Evolutionary conservation across 495 filamentous ascomycete genomes (phyloP).

Genomic region (Aeminium ludgeri): DNA sequence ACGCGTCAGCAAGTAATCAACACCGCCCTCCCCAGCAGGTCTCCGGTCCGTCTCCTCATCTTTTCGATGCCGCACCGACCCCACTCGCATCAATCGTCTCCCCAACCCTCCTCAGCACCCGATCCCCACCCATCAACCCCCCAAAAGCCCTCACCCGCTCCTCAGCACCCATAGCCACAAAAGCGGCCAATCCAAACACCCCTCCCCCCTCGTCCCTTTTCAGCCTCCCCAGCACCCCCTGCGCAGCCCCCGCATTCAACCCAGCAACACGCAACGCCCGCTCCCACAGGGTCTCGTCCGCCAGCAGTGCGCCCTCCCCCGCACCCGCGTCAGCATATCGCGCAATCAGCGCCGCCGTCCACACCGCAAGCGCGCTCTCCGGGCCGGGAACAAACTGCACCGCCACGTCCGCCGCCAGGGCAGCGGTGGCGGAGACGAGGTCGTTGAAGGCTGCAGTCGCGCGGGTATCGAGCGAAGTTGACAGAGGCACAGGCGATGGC

Average conservation of each 20-base stretch:
- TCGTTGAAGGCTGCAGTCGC: constrained; percentile 38
- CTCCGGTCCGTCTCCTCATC: not conserved
- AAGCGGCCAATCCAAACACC: constrained; percentile 33
- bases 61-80: constrained; percentile 4
- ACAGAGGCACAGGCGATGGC: not conserved
- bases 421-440: constrained; percentile 34
- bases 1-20: too few relatives aligned
- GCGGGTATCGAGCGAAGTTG: constrained; percentile 18
- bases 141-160: constrained; percentile 28
- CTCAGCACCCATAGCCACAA: constrained; percentile 38
- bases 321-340: constrained; percentile 20
- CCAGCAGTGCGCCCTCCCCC: constrained; percentile 16
- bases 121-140: constrained; percentile 34
- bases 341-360: constrained; percentile 36
- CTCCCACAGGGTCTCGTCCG: constrained; percentile 44
- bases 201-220: constrained; percentile 16
- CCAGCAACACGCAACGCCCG: constrained; percentile 54
- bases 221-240: constrained; percentile 41
- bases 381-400: constrained; percentile 42
- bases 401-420: constrained; percentile 27
- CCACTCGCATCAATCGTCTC: constrained; percentile 25
- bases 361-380: constrained; percentile 37
- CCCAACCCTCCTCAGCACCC: constrained; percentile 35
- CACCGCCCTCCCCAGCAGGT: too few relatives aligned
- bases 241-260: constrained; percentile 68